Conservation (phyloP, 148 eudicot species). For the Fagopyrum tataricum region DNA sequence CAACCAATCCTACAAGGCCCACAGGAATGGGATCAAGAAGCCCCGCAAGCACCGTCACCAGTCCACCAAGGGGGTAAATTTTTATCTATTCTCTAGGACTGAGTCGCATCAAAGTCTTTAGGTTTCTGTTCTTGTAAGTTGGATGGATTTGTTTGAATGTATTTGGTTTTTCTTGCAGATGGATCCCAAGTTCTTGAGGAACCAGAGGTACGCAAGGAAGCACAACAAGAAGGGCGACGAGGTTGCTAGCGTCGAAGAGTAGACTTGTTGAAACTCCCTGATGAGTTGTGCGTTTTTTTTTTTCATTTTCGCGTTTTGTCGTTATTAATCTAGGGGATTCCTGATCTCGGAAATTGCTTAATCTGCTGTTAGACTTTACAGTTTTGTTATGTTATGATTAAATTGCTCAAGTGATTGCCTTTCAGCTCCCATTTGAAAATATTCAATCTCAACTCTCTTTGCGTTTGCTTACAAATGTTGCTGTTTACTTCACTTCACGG, state of each 20-base stretch:
- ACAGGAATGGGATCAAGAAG: constrained; percentile 87
- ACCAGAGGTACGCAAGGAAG: constrained; percentile 95
- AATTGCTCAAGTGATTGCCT: background rate
- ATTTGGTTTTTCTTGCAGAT: constrained; percentile 30
- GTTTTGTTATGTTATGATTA: background rate
- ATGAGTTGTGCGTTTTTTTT: background rate
- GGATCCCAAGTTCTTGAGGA: constrained; percentile 91
- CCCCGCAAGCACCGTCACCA: constrained; percentile 64
- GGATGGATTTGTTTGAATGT: background rate
- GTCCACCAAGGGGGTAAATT: constrained; percentile 77
- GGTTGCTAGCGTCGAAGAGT: constrained; percentile 42
- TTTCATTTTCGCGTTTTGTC: background rate
- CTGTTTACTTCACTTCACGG: background rate
- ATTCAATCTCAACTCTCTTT: background rate
- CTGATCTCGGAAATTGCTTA: background rate
- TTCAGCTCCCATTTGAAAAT: background rate
- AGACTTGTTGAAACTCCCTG: constrained; percentile 9
- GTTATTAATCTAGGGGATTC: constrained; percentile 7
- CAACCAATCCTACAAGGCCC: constrained; percentile 76
- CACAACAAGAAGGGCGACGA: constrained; percentile 63
- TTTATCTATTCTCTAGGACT: background rate
- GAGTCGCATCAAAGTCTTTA: background rate
- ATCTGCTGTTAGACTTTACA: constrained; percentile 4
- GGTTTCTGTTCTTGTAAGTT: background rate
- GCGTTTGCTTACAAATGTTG: background rate